Conservation (phyloP, 2,329 filamentous ascomycete species). For the Talaromyces funiculosus region DNA sequence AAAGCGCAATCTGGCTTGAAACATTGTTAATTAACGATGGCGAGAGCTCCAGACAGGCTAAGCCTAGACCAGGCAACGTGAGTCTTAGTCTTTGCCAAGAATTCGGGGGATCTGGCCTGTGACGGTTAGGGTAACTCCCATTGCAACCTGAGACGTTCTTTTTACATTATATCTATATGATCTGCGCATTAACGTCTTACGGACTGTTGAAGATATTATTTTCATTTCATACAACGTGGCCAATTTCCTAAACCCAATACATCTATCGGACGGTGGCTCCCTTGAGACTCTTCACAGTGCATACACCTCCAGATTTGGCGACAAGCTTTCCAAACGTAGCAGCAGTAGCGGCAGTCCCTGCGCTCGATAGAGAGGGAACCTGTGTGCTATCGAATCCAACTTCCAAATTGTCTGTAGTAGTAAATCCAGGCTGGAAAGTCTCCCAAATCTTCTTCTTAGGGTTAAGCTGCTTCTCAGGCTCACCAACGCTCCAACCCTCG, state of each 20-base stretch:
- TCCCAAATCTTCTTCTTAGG: slow-evolving; percentile 99
- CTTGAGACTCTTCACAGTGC: slow-evolving; percentile 75
- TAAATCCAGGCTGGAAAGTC: slow-evolving; percentile 92
- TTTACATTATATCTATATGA: neutral
- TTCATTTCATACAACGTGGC: neutral
- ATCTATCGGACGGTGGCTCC: slow-evolving; percentile 73
- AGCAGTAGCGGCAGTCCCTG: slow-evolving; percentile 50
- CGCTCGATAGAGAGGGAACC: slow-evolving; percentile 70
- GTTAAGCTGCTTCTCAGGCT: slow-evolving; percentile 89
- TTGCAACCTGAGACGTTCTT: neutral
- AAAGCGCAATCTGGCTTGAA: slow-evolving; percentile 1
- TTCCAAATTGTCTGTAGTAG: slow-evolving; percentile 72
- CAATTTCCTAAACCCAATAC: neutral
- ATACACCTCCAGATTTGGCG: slow-evolving; percentile 70
- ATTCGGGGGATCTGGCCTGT: neutral
- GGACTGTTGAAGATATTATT: neutral
- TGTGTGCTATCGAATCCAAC: slow-evolving; percentile 78
- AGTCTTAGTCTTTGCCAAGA: neutral
- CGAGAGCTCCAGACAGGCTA: neutral
- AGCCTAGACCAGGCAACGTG: neutral
- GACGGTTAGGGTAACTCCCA: neutral
- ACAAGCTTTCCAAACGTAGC: slow-evolving; percentile 58
- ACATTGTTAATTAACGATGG: neutral
- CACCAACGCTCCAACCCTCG: slow-evolving; percentile 78
- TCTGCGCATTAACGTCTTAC: neutral